These are phyloP conservation scores for Amborella trichopoda DNA, from an alignment of 164 flowering plant genomes.

Conservation along the genomic window DNA sequence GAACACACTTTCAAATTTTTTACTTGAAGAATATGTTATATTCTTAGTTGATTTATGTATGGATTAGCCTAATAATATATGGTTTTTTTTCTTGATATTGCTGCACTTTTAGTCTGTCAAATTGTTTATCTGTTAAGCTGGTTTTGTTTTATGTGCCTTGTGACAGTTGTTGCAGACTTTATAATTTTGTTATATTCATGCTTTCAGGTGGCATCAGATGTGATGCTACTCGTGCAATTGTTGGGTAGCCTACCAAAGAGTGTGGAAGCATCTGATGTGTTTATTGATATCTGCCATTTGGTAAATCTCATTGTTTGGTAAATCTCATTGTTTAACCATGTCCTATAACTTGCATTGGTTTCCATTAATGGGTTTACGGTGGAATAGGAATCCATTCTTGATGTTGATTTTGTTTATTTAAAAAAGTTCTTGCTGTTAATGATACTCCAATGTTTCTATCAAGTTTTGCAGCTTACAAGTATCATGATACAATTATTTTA, in stretches of 20 bases:
- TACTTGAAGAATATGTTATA: no score
- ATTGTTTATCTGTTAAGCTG: no score
- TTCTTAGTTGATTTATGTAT: no score
- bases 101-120: no score
- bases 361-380: neutral
- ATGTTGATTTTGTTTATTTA: neutral
- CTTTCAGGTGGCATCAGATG: slow-evolving; percentile 52
- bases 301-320: slow-evolving; percentile 12
- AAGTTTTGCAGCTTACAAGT: neutral
- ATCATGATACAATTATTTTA: neutral
- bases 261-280: slow-evolving; percentile 14
- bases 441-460: neutral
- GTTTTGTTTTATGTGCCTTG: no score
- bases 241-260: slow-evolving; percentile 9
- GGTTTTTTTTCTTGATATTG: no score
- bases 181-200: no score
- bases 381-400: neutral
- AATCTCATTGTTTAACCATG: neutral
- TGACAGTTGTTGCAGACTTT: no score
- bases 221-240: slow-evolving; percentile 51
- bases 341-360: no score
- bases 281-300: slow-evolving; percentile 22
- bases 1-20: no score
- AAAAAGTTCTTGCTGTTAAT: neutral
- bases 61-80: no score